Percentiles rank a stretch among this genome's conserved stretches.
phyloP scores from a whole-genome alignment of 78 protist species.

The Blattamonas nauphoetae region DNA sequence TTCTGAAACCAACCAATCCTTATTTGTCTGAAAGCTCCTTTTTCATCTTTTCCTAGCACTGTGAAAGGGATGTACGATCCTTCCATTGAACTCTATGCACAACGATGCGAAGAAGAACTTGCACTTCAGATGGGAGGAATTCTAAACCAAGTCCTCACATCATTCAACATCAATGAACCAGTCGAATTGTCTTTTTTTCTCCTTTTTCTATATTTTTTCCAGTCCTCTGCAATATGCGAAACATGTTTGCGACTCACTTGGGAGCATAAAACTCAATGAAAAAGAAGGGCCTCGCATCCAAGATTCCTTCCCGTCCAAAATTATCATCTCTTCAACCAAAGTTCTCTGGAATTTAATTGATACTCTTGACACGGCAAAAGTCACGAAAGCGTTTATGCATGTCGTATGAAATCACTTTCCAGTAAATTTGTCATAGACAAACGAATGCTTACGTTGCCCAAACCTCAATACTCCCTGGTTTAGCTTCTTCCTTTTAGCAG shows the following conservation, averaged over 20 bases:
- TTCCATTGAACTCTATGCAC: neutral
- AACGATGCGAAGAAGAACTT: neutral
- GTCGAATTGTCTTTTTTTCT: neutral
- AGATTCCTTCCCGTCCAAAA: too few relatives aligned
- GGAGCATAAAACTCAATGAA: neutral
- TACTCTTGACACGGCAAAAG: too few relatives aligned
- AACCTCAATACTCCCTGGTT: too few relatives aligned
- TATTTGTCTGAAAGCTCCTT: neutral
- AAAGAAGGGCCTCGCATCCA: neutral
- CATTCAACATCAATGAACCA: neutral
- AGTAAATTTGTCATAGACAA: too few relatives aligned
- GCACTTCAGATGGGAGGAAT: neutral
- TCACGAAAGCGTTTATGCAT: too few relatives aligned
- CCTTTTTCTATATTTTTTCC: neutral
- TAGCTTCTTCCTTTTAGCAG: too few relatives aligned
- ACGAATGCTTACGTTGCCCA: too few relatives aligned
- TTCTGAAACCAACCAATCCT: neutral
- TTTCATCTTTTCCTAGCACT: too few relatives aligned
- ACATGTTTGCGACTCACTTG: neutral
- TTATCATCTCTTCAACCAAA: too few relatives aligned
- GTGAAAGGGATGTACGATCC: neutral
- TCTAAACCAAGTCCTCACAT: neutral
- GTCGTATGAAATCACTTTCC: too few relatives aligned
- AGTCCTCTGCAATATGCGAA: neutral
- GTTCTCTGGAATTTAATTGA: too few relatives aligned